phyloP scores from a whole-genome alignment of 345 rosid species.

The Eucalyptus caleyi region DNA sequence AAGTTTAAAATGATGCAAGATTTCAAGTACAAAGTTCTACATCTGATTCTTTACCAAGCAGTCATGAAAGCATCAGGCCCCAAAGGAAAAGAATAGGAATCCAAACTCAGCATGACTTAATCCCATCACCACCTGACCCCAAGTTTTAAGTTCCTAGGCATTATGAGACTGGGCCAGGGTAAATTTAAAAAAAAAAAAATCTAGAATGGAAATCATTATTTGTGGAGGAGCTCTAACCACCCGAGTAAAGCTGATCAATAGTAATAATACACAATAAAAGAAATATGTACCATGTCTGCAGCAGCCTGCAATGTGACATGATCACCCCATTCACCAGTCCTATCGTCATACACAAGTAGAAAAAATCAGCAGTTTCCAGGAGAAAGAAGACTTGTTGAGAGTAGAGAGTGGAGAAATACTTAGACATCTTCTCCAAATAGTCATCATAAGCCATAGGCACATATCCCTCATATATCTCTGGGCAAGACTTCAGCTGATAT shows the following conservation, averaged over 20 bases:
- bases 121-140: neutral
- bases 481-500: constrained; percentile 32
- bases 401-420: constrained; percentile 11
- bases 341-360: constrained; percentile 1
- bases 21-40: neutral
- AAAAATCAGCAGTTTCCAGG: neutral
- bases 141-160: neutral
- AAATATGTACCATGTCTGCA: constrained; percentile 29
- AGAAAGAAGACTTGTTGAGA: neutral
- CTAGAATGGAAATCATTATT: neutral
- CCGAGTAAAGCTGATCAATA: neutral
- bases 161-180: neutral
- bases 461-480: constrained; percentile 53
- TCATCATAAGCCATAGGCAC: constrained; percentile 60
- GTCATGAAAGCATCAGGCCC: neutral
- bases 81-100: neutral
- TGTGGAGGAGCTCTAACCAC: neutral
- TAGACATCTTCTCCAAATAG: constrained; percentile 58
- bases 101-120: neutral
- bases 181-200: neutral
- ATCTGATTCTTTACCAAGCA: neutral
- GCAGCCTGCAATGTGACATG: constrained; percentile 47
- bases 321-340: constrained; percentile 52
- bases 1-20: neutral
- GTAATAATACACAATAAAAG: neutral